Percentiles rank a stretch among this genome's conserved stretches.
These are phyloP conservation scores for Eutrema heterophyllum DNA, from an alignment of 345 rosid genomes.

Conservation along the genomic window DNA sequence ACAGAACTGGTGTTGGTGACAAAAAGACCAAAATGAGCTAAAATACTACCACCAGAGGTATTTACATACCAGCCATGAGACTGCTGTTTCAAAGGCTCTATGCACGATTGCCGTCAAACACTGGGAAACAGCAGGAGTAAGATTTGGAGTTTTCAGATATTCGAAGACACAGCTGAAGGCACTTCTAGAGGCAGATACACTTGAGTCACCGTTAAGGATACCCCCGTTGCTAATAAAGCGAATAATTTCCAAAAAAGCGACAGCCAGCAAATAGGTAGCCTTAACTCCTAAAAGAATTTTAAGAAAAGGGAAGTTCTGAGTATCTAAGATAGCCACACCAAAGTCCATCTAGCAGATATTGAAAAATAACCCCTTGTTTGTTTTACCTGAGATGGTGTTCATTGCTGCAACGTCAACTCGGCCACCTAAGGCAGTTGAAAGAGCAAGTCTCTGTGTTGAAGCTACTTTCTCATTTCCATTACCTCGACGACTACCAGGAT, in stretches of 20 bases:
- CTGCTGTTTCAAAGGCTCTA: slow-evolving; percentile 88
- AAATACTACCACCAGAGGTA: slow-evolving; percentile 1
- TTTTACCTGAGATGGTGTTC: slow-evolving; percentile 89
- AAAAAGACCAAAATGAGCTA: slow-evolving; percentile 1
- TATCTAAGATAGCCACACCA: slow-evolving; percentile 12
- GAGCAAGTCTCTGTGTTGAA: slow-evolving; percentile 75
- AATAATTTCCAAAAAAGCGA: slow-evolving; percentile 88
- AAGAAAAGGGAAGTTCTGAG: slow-evolving; percentile 16
- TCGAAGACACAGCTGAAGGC: slow-evolving; percentile 97
- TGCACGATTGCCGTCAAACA: slow-evolving; percentile 51
- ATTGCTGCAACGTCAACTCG: slow-evolving; percentile 81
- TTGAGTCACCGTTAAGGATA: slow-evolving; percentile 74
- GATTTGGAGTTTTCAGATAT: slow-evolving; percentile 54
- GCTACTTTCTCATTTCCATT: slow-evolving; percentile 97
- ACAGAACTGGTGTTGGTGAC: slow-evolving; percentile 3
- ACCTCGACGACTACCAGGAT: slow-evolving; percentile 89
- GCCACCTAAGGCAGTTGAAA: slow-evolving; percentile 94
- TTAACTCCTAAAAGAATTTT: slow-evolving; percentile 70
- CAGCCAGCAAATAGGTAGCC: slow-evolving; percentile 99
- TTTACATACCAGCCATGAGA: slow-evolving; percentile 78
- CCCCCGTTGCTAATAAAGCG: slow-evolving; percentile 99
- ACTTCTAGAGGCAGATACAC: slow-evolving; percentile 75
- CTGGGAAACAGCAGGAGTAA: slow-evolving; percentile 11
- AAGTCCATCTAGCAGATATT: background rate
- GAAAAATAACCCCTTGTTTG: background rate